Evolutionary conservation across 148 eudicot species (phyloP), one percentile per base, ranked within the genome.

Genomic region (Cornus kousa): DNA sequence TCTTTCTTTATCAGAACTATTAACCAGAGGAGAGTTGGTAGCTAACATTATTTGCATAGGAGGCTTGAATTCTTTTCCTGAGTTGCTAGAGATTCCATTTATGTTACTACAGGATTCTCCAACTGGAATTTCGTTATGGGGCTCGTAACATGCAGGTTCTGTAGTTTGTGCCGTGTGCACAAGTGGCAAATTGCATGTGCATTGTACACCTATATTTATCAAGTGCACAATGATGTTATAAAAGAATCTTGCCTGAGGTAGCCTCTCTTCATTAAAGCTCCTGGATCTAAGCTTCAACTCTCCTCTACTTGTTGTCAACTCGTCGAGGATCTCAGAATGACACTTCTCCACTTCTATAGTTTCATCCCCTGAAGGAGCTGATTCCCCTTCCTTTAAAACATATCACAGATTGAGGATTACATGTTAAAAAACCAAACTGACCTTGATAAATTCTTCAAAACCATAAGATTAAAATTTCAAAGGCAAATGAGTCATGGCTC

Each of bases 241-340:
- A 43, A 43, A 39, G 73, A 70, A 3, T 13, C 74, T 81, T 24
- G 81, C 91, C 82, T 88, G 88, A 67, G 73, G 79, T 71, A 74
- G 85, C 35, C 55, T 77, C 3, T 84, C 86, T 10, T 80, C 81
- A 11, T 71, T 79, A 37, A 84, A 75, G 77, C 80, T 87, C 4
- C 69, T 39, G 13, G 87, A 28, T 83, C 90, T 76, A 78, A 82
- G 76, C 75, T 87, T 89, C 79, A 89, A 73, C 80, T 89, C 92
- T 19, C 92, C 92, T 84, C 89, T 86, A 68, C 87, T 84, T 28
- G 92, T 87, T 28, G 90, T 89, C 75, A 87, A 16, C 46, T 83
- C 92, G 48, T 89, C 92, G 48, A 89, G 79, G 57, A 89, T 79
- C 79, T 89, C 92, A 33, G 66, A 80, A 68, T 82, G 86, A 59